Base-by-base conservation (phyloP, 73 alveolate species). In the Halteria grandinella region DNA sequence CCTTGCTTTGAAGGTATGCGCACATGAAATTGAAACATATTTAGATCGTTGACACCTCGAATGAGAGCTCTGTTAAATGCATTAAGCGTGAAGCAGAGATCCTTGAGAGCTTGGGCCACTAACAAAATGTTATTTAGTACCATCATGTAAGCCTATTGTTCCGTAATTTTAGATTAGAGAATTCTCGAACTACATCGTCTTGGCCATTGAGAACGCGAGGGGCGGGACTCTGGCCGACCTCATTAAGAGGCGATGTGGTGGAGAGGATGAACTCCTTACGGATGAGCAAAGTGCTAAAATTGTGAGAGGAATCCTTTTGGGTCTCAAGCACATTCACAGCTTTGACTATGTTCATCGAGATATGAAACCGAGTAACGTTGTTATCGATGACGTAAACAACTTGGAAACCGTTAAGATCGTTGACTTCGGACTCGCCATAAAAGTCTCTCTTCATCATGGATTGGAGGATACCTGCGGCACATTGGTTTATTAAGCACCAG, bases 401-500 rank as follows among this genome's bases (percentile, higher is more conserved):
- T 24, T 83, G 20, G 50, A 45, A 0, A 41, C 77, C 17, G 55
- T 84, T 0, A 84, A 84, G 32, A 31, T 84, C 33, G 76, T 73
- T 0, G 93, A 84, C 51, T 84, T 84, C 40, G 93, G 93, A 20
- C 72, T 84, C 0, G 71, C 93, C 23, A 43, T 55, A 1, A 75
- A 84, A 48, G 52, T 60, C 11, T 32, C 51, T 2, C 43, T 49
- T 0, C 49, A 82, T 20, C 20, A 44, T 8, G 72, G 74, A 5
- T 18, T 57, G 17, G 75, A 74, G 60, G 93, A 84, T 37, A 48
- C 77, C 29, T 81, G 86, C 32, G 93, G 93, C 6, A 84, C 93
- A 14, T 40, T 75, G 8, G 59, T 84, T 20, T 84, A 75, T 43
- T 73, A 84, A 75, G 83, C 88, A n/a, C 93, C 93, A 28, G 93